Evolutionary conservation across 2,329 filamentous ascomycete genomes (phyloP).

Genomic region (Penicillium concentricum): DNA sequence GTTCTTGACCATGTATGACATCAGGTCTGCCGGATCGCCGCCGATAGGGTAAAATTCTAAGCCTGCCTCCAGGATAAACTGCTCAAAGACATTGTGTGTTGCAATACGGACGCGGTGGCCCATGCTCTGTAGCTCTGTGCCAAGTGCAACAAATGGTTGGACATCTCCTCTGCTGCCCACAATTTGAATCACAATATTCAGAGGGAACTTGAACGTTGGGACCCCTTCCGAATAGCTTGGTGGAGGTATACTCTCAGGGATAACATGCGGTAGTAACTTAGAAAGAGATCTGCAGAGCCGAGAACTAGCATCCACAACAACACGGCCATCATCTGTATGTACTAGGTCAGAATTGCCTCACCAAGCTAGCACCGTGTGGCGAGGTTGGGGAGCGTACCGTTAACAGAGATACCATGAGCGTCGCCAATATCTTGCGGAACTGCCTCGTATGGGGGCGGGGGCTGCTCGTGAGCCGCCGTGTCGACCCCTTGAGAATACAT

Average conservation of each 20-base stretch:
- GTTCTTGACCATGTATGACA: conserved; percentile 53
- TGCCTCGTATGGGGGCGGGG: background rate
- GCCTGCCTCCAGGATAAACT: conserved; percentile 53
- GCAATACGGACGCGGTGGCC: background rate
- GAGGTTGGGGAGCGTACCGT: background rate
- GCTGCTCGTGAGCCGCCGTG: background rate
- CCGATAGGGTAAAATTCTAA: conserved; percentile 60
- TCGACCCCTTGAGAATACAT: background rate
- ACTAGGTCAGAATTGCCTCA: background rate
- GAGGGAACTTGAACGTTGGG: background rate
- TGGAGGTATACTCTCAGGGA: background rate
- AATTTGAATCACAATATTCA: background rate
- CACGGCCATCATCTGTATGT: background rate
- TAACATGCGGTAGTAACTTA: background rate
- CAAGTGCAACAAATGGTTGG: background rate
- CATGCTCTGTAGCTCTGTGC: background rate
- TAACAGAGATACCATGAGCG: background rate
- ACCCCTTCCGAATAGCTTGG: background rate
- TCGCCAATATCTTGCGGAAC: background rate
- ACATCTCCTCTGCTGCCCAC: background rate
- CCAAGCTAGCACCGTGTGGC: background rate
- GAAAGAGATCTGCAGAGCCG: background rate
- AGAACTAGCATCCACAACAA: background rate
- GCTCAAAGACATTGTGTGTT: conserved; percentile 54
- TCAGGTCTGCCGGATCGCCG: conserved; percentile 52